Conservation (phyloP, 1,284 basidiomycete species). For the Moesziomyces sp. region DNA sequence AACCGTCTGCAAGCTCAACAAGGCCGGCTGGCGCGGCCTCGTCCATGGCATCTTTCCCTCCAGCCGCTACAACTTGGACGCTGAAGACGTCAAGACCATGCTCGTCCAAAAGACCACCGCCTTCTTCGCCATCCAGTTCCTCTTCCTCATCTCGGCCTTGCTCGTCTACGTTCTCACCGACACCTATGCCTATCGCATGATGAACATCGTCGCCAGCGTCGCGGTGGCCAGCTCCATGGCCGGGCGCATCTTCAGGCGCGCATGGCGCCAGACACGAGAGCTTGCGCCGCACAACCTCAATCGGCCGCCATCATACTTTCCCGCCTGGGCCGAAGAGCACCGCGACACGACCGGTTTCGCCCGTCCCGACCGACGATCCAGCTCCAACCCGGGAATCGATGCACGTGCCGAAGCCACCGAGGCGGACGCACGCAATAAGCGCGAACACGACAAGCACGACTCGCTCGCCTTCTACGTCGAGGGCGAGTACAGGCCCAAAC, state of each 20-base stretch:
- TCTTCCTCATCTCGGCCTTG: slow-evolving; percentile 47
- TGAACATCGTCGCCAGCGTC: slow-evolving; percentile 56
- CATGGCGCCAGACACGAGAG: slow-evolving; percentile 56
- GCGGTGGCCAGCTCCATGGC: slow-evolving; percentile 55
- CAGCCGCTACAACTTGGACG: slow-evolving; percentile 30
- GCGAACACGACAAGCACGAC: slow-evolving; percentile 20
- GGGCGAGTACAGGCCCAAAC: slow-evolving; percentile 39
- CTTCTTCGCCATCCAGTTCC: slow-evolving; percentile 55
- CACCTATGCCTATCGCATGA: slow-evolving; percentile 43
- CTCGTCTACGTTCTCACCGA: slow-evolving; percentile 44
- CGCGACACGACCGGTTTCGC: slow-evolving; percentile 8
- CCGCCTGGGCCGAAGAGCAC: slow-evolving; percentile 51
- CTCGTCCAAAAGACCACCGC: slow-evolving; percentile 56
- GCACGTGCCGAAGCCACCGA: slow-evolving; percentile 1
- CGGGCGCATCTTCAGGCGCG: slow-evolving; percentile 54
- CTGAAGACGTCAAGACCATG: slow-evolving; percentile 58
- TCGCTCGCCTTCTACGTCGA: slow-evolving; percentile 42
- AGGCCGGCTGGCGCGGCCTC: slow-evolving; percentile 51
- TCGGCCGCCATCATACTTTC: slow-evolving; percentile 53
- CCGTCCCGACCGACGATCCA: slow-evolving; percentile 6
- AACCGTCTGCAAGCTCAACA: slow-evolving; percentile 57
- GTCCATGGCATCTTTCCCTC: slow-evolving; percentile 39
- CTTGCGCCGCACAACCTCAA: slow-evolving; percentile 44
- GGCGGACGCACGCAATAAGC: background rate
- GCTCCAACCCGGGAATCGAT: slow-evolving; percentile 6